Base-by-base conservation (phyloP, 2,329 filamentous ascomycete species). In the Leptographium procerum region DNA sequence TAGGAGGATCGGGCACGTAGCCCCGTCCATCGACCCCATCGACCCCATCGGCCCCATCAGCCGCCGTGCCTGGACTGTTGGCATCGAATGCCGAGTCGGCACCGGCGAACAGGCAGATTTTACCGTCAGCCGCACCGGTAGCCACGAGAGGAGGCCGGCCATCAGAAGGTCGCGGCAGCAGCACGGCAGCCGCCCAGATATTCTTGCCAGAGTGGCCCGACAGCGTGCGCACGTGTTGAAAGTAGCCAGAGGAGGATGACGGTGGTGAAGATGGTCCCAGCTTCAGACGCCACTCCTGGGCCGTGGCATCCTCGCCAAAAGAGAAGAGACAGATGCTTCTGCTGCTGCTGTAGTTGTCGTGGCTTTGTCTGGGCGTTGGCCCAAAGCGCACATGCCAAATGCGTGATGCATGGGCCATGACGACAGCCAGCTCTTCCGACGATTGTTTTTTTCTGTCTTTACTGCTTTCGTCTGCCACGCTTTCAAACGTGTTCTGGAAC, bases 61-160 rank as follows among this genome's bases (percentile, higher is more conserved):
- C n/a, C n/a, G n/a, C n/a, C n/a, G n/a, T n/a, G n/a, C n/a, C n/a
- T n/a, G n/a, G n/a, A n/a, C n/a, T n/a, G n/a, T n/a, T n/a, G n/a
- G n/a, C n/a, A n/a, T n/a, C n/a, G n/a, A n/a, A n/a, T n/a, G n/a
- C 3, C 14, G 14, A 22, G 29, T 7, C 33, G 8, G 31, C 24
- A 29, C 40, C 33, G 13, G 68, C 65, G 31, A 80, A 72, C n/a
- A 83, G 64, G 3, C 77, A 75, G 47, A 86, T 77, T 62, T 78
- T 83, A 19, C 91, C 87, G 71, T 99, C 94, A 13, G 89, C 87
- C n/a, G 89, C 94, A 14, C 94, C 94, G 2, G 88, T 91, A 4
- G 82, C 84, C 24, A 90, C 69, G 1, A 78, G 61, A 0, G 75
- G 65, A 16, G 22, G 31, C 2, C 66, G 16, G 9, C 22, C 11